Evolutionary conservation across 2,329 filamentous ascomycete species (phyloP).

Genomic region (Calonectria pseudoturangicola): DNA sequence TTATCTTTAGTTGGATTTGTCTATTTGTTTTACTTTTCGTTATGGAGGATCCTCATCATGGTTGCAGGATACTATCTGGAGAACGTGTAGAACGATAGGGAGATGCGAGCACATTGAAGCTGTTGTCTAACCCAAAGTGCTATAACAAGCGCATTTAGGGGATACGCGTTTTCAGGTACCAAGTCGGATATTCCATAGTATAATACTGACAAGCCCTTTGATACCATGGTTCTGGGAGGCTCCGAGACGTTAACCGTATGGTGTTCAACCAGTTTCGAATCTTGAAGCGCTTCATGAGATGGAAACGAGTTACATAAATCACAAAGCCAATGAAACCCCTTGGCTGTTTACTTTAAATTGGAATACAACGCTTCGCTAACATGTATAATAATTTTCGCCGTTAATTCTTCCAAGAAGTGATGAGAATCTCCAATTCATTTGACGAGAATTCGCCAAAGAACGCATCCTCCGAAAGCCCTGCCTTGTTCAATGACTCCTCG

Average conservation of each 20-base stretch:
- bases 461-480: constrained; percentile 44
- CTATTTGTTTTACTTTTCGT: too few species aligned
- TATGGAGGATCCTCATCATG: too few species aligned
- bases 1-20: too few species aligned
- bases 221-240: too few species aligned
- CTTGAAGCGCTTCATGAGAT: background rate
- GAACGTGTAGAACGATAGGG: too few species aligned
- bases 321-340: background rate
- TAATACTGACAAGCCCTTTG: too few species aligned
- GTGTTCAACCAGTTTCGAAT: background rate
- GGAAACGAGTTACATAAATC: background rate
- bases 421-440: constrained; percentile 45
- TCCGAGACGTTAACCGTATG: background rate
- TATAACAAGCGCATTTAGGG: too few species aligned
- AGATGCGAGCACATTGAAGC: too few species aligned
- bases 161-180: too few species aligned
- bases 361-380: constrained; percentile 10
- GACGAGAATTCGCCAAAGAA: constrained; percentile 50
- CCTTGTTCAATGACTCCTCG: constrained; percentile 46
- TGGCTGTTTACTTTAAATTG: background rate
- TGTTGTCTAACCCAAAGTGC: too few species aligned
- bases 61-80: too few species aligned
- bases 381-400: constrained; percentile 2
- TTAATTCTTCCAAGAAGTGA: constrained; percentile 31
- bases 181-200: too few species aligned